Evolutionary conservation across 2,329 filamentous ascomycete species (phyloP).

Genomic region (Penicillium sp.): DNA sequence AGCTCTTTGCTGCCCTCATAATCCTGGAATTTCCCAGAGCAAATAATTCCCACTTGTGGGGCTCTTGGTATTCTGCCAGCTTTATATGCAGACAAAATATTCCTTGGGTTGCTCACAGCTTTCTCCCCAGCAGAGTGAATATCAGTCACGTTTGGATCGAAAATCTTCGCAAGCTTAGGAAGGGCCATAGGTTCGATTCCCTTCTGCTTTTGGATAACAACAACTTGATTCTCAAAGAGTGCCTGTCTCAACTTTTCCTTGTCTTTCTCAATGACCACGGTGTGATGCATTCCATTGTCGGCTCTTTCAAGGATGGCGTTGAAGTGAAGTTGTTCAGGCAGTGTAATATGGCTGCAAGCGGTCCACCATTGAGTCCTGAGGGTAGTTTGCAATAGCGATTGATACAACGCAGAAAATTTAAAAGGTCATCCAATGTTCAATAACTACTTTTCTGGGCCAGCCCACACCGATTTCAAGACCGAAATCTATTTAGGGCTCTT

Average conservation of each 20-base stretch:
- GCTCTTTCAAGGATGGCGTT: slow-evolving; percentile 68
- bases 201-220: slow-evolving; percentile 17
- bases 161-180: slow-evolving; percentile 17
- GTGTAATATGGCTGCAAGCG: slow-evolving; percentile 70
- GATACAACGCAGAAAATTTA: slow-evolving; percentile 59
- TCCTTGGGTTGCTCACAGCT: slow-evolving; percentile 19
- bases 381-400: not conserved
- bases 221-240: slow-evolving; percentile 17
- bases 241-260: slow-evolving; percentile 14
- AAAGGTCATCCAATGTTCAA: not conserved
- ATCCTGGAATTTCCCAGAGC: slow-evolving; percentile 15
- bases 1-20: no score
- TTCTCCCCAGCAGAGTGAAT: slow-evolving; percentile 21
- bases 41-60: slow-evolving; percentile 19
- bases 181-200: slow-evolving; percentile 16
- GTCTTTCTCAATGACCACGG: slow-evolving; percentile 76
- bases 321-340: slow-evolving; percentile 76
- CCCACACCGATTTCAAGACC: not conserved
- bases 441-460: not conserved
- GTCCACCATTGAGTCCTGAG: slow-evolving; percentile 10
- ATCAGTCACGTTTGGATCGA: slow-evolving; percentile 17
- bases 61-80: slow-evolving; percentile 18
- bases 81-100: slow-evolving; percentile 21
- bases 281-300: slow-evolving; percentile 74
- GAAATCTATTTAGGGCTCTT: not conserved